A percentile compares a stretch with the other conserved stretches of the same genome.
phyloP scores from a whole-genome alignment of 176 grass and related monocot genomes.

The Pontederia crassipes region DNA sequence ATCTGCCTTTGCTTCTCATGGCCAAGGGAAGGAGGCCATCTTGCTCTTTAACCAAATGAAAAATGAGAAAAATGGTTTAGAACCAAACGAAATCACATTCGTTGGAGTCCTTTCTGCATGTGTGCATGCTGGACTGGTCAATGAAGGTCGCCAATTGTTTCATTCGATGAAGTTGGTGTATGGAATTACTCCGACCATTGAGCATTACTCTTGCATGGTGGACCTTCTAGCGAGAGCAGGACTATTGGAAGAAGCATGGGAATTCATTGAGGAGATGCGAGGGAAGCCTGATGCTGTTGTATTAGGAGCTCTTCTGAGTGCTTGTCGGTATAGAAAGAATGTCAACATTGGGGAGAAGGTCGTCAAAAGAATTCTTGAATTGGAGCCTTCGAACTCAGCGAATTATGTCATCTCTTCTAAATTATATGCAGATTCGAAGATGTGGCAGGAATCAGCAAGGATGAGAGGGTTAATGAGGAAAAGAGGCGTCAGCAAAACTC shows the following conservation, averaged over 20 bases:
- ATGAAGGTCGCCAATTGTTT: slow-evolving; percentile 55
- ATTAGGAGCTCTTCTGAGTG: slow-evolving; percentile 57
- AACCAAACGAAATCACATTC: slow-evolving; percentile 55
- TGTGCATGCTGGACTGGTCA: slow-evolving; percentile 60
- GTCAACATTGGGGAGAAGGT: slow-evolving; percentile 58
- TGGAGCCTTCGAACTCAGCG: slow-evolving; percentile 71
- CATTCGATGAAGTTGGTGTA: slow-evolving; percentile 37
- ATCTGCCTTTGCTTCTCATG: slow-evolving; percentile 58
- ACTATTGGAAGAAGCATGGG: slow-evolving; percentile 67
- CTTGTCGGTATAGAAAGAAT: slow-evolving; percentile 58
- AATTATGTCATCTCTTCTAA: slow-evolving; percentile 86
- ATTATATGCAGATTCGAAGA: slow-evolving; percentile 57
- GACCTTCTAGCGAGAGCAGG: slow-evolving; percentile 68
- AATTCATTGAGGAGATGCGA: slow-evolving; percentile 53
- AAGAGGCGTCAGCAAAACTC: slow-evolving; percentile 65
- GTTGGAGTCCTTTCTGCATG: slow-evolving; percentile 71
- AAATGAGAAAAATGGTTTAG: slow-evolving; percentile 24
- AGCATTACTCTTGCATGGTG: slow-evolving; percentile 87
- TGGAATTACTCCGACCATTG: slow-evolving; percentile 43
- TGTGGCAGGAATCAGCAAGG: slow-evolving; percentile 60
- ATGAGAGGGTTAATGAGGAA: slow-evolving; percentile 76
- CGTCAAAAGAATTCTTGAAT: slow-evolving; percentile 52
- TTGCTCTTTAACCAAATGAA: slow-evolving; percentile 56
- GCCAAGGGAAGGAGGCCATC: slow-evolving; percentile 45
- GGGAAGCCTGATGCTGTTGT: slow-evolving; percentile 58